Conservation (phyloP, 345 rosid genomes). For the Brassica incana region DNA sequence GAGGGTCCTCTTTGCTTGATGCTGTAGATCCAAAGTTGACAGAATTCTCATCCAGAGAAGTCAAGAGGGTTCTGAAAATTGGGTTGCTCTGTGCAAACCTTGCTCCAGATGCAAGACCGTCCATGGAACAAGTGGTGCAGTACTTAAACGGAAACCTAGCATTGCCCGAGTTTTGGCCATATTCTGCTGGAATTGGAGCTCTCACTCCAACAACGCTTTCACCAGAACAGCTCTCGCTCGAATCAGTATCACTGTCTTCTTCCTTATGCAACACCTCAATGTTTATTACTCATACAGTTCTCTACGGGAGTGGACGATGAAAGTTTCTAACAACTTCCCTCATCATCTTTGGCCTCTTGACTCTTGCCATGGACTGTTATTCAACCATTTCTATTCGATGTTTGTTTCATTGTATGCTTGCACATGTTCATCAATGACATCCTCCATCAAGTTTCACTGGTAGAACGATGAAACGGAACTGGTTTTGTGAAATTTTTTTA, state of each 20-base stretch:
- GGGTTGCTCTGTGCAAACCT: slow-evolving; percentile 48
- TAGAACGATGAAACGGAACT: neutral
- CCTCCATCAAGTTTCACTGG: slow-evolving; percentile 1
- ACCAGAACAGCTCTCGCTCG: neutral
- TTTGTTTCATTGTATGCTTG: neutral
- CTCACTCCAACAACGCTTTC: slow-evolving; percentile 22
- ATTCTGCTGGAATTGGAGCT: slow-evolving; percentile 37
- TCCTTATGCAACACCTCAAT: slow-evolving; percentile 28
- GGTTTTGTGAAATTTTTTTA: too few relatives aligned
- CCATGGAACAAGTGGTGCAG: slow-evolving; percentile 46
- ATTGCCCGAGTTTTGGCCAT: slow-evolving; percentile 37
- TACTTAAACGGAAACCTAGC: slow-evolving; percentile 35
- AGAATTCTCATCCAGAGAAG: slow-evolving; percentile 38
- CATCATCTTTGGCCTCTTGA: neutral
- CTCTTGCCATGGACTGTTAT: neutral
- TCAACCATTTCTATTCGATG: neutral
- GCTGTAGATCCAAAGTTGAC: slow-evolving; percentile 44
- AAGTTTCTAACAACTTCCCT: neutral
- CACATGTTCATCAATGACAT: slow-evolving; percentile 10
- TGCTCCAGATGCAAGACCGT: slow-evolving; percentile 42
- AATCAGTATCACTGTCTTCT: slow-evolving; percentile 27
- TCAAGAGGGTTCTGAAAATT: slow-evolving; percentile 49
- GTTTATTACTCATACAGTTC: slow-evolving; percentile 35
- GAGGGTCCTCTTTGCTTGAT: slow-evolving; percentile 36
- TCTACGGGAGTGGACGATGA: slow-evolving; percentile 15